Percentiles rank a stretch among this genome's conserved stretches.
Evolutionary conservation across 352 stramenopile species (phyloP).

Genomic region (Phytophthora ohioensis): DNA sequence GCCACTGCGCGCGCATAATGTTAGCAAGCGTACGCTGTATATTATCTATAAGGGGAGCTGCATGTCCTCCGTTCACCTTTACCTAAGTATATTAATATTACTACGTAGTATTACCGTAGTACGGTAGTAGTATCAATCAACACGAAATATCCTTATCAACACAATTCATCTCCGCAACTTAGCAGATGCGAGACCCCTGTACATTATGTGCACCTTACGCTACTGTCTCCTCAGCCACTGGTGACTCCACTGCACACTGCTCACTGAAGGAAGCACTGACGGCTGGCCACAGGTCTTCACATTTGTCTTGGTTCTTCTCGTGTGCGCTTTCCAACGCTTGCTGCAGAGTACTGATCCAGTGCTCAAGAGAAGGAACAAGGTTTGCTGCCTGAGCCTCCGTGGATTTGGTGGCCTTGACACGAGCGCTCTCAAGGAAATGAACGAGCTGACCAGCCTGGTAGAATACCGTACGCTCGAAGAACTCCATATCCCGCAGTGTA

Average conservation of each 20-base stretch:
- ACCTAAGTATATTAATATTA: no score
- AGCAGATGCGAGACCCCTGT: background rate
- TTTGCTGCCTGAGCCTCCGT: conserved; percentile 35
- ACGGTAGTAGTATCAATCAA: conserved; percentile 27
- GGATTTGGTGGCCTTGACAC: conserved; percentile 43
- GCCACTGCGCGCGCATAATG: conserved; percentile 27
- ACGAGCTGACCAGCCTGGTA: conserved; percentile 71
- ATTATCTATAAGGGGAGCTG: conserved; percentile 39
- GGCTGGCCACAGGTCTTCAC: conserved; percentile 56
- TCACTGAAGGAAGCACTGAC: conserved; percentile 42
- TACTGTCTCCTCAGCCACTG: conserved; percentile 10
- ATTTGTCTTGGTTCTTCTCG: conserved; percentile 53
- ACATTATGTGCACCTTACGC: conserved; percentile 35
- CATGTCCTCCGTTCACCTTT: conserved; percentile 6
- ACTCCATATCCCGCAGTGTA: conserved; percentile 57
- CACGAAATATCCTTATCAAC: conserved; percentile 19
- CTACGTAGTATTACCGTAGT: no score
- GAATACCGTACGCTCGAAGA: conserved; percentile 71
- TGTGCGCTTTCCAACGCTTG: conserved; percentile 46
- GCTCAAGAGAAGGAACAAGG: conserved; percentile 37
- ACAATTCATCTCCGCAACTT: background rate
- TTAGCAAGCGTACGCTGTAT: conserved; percentile 21
- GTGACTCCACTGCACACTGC: conserved; percentile 32
- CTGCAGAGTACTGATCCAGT: conserved; percentile 56
- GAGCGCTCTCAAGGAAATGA: conserved; percentile 49